Evolutionary conservation across 2,329 filamentous ascomycete species (phyloP).

Genomic region (Diaporthe amygdali): DNA sequence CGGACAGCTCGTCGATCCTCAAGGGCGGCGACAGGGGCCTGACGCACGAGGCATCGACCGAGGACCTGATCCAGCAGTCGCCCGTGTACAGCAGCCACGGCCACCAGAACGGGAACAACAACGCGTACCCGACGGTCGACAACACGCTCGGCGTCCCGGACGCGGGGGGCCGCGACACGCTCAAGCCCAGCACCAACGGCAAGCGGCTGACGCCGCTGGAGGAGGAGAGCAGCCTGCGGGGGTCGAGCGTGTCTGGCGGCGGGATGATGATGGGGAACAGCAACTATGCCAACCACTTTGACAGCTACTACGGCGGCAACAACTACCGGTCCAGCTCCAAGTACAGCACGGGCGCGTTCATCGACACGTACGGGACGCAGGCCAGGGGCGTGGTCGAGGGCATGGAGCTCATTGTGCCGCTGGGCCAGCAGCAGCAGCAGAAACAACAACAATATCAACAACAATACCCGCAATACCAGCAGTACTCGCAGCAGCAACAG

Average conservation of each 20-base stretch:
- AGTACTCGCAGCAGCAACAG: not conserved
- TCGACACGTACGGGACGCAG: not conserved
- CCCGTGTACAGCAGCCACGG: not conserved
- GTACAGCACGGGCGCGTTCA: not conserved
- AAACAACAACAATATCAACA: not conserved
- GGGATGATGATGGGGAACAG: not conserved
- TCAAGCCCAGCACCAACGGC: conserved; percentile 11
- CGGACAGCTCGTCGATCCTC: not conserved
- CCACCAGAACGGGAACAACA: not conserved
- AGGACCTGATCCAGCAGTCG: conserved; percentile 5
- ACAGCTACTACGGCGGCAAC: not conserved
- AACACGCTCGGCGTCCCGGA: not conserved
- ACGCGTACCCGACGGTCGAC: not conserved
- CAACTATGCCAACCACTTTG: not conserved
- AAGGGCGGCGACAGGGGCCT: not conserved
- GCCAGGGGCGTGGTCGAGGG: not conserved
- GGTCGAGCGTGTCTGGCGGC: not conserved
- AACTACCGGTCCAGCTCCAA: not conserved
- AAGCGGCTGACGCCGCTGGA: conserved; percentile 5
- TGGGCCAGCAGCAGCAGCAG: not conserved
- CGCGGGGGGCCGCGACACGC: not conserved
- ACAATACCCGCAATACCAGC: not conserved
- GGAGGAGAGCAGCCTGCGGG: conserved; percentile 6
- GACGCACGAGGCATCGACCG: not conserved
- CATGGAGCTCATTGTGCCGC: conserved; percentile 2